Conservation (phyloP, 2,329 filamentous ascomycete genomes). For the Cladosporium cucumerinum region DNA sequence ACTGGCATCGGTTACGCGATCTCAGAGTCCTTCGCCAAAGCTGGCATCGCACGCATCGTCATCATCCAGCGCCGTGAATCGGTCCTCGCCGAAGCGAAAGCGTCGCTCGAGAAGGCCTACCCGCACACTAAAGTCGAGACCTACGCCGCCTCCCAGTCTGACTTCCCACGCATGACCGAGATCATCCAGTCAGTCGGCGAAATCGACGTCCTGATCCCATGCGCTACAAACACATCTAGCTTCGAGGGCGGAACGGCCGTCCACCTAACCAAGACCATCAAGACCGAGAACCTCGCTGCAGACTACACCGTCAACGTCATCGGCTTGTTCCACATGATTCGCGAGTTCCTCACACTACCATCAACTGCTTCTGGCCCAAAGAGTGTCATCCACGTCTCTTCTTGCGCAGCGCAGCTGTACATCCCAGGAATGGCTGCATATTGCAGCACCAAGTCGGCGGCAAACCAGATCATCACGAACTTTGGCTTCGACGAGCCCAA, state of each 20-base stretch:
- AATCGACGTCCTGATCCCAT: conserved; percentile 43
- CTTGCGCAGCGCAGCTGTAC: conserved; percentile 34
- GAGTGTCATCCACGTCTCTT: conserved; percentile 37
- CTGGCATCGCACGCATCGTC: conserved; percentile 23
- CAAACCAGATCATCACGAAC: conserved; percentile 13
- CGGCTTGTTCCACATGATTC: conserved; percentile 34
- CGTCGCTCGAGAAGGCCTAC: conserved; percentile 36
- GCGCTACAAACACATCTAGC: conserved; percentile 27
- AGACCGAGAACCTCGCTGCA: conserved; percentile 35
- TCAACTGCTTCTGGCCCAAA: conserved; percentile 26
- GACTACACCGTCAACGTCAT: conserved; percentile 36
- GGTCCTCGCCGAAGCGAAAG: conserved; percentile 38
- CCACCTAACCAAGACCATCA: conserved; percentile 27
- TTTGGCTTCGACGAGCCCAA: conserved; percentile 11
- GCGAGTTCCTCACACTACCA: conserved; percentile 37
- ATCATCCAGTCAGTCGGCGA: conserved; percentile 32
- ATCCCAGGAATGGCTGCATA: conserved; percentile 12
- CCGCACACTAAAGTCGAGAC: conserved; percentile 34
- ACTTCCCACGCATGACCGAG: conserved; percentile 28
- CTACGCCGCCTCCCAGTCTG: conserved; percentile 29
- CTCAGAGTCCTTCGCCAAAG: conserved; percentile 24
- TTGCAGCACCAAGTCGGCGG: conserved; percentile 12
- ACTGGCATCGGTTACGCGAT: conserved; percentile 27
- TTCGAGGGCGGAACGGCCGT: conserved; percentile 31
- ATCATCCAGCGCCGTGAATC: conserved; percentile 27